A percentile compares a stretch with the other conserved stretches of the same genome.
phyloP scores from a whole-genome alignment of 371 early-diverging fungal species.

The Rhizopus sp. region DNA sequence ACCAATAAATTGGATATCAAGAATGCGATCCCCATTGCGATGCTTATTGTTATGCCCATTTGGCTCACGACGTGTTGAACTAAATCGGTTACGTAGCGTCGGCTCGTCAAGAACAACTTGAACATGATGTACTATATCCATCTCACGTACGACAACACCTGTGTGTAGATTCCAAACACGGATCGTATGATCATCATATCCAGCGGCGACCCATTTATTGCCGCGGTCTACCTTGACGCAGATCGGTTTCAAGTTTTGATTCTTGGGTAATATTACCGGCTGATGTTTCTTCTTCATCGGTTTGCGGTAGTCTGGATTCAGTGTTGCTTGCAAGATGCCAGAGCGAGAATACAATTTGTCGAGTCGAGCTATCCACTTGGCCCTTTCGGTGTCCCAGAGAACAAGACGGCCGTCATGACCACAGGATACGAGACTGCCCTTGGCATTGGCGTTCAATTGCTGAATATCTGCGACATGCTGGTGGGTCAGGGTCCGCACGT shows the following conservation, averaged over 20 bases:
- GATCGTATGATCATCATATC: slow-evolving; percentile 29
- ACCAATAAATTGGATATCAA: slow-evolving; percentile 22
- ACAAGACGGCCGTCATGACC: slow-evolving; percentile 39
- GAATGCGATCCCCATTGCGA: slow-evolving; percentile 17
- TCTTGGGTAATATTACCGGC: slow-evolving; percentile 4
- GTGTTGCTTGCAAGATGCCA: slow-evolving; percentile 11
- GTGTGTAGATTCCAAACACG: slow-evolving; percentile 32
- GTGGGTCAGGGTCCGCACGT: slow-evolving; percentile 24
- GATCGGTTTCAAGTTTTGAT: slow-evolving; percentile 15
- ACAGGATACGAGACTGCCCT: slow-evolving; percentile 29
- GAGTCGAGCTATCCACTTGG: slow-evolving; percentile 32
- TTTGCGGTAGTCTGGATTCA: slow-evolving; percentile 17
- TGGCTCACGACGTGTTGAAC: not conserved
- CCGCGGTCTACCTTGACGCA: slow-evolving; percentile 27
- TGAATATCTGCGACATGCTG: slow-evolving; percentile 39
- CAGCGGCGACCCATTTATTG: slow-evolving; percentile 36
- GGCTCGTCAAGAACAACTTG: slow-evolving; percentile 5
- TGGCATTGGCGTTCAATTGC: slow-evolving; percentile 24
- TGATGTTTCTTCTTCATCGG: not conserved
- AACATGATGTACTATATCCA: slow-evolving; percentile 14
- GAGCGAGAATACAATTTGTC: slow-evolving; percentile 18
- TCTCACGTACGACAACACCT: slow-evolving; percentile 26
- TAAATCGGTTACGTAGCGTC: slow-evolving; percentile 5
- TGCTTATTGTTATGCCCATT: not conserved
- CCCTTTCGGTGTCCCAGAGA: slow-evolving; percentile 29